Evolutionary conservation across 176 grass and related monocot genomes (phyloP).

Genomic region (Oryza glumipatula): DNA sequence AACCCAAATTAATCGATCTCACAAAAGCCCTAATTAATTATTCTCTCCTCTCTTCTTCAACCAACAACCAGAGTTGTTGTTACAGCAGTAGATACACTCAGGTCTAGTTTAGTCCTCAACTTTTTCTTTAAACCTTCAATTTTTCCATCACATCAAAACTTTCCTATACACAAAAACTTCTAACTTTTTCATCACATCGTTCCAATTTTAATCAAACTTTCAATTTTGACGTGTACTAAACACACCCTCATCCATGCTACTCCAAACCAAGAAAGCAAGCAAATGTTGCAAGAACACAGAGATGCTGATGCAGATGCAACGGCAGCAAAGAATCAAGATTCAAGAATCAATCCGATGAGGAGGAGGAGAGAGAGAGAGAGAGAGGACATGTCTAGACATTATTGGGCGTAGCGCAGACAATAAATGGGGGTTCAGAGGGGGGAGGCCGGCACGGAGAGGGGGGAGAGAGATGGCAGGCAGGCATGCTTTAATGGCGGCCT

Average conservation of each 20-base stretch:
- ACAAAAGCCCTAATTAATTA: background rate
- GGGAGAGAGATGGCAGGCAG: constrained; percentile 41
- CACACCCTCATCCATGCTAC: too few species aligned
- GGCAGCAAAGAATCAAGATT: background rate
- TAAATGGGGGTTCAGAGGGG: constrained; percentile 39
- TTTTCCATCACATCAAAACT: too few species aligned
- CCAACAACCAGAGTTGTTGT: too few species aligned
- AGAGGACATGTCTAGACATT: constrained; percentile 44
- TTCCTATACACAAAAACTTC: too few species aligned
- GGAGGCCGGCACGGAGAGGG: background rate
- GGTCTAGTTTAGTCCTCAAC: too few species aligned
- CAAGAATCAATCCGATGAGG: background rate
- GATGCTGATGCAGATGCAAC: constrained; percentile 1
- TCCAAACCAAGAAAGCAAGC: too few species aligned
- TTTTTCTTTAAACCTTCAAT: too few species aligned
- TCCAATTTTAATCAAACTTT: too few species aligned
- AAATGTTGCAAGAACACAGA: background rate
- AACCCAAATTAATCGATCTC: background rate
- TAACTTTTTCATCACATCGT: too few species aligned
- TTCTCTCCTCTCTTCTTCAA: background rate
- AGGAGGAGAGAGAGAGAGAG: too few species aligned
- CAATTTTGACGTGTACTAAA: too few species aligned
- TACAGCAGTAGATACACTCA: too few species aligned
- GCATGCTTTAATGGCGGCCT: constrained; percentile 56
- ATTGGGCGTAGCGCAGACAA: constrained; percentile 59